Conservation (phyloP, 177 flowering plant genomes). For the Vitis hybrid region DNA sequence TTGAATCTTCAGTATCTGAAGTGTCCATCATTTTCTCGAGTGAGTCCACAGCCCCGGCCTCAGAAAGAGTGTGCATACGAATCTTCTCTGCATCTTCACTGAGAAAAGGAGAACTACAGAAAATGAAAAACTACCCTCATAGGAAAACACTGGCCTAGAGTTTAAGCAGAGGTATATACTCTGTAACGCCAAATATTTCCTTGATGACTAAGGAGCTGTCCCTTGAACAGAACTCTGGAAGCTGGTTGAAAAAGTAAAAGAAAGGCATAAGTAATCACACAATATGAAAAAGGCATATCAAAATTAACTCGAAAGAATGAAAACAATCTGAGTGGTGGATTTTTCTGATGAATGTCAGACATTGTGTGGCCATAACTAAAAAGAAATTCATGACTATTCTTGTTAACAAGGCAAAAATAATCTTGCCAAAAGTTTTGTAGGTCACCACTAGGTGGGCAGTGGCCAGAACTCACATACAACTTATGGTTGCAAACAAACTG, state of each 20-base stretch:
- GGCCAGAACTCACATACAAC: too few species aligned
- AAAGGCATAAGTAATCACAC: slow-evolving; percentile 17
- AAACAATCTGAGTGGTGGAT: background rate
- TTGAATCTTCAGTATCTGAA: slow-evolving; percentile 47
- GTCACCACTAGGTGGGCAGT: too few species aligned
- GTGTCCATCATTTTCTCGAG: slow-evolving; percentile 71
- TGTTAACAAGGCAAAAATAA: too few species aligned
- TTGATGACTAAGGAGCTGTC: slow-evolving; percentile 79
- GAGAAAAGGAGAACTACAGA: slow-evolving; percentile 10
- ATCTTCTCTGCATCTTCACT: slow-evolving; percentile 93
- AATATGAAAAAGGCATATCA: background rate
- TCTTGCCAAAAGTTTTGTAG: too few species aligned
- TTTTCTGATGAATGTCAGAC: too few species aligned
- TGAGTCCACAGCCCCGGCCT: slow-evolving; percentile 79
- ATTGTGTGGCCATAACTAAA: too few species aligned
- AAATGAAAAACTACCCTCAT: too few species aligned
- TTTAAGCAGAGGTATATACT: slow-evolving; percentile 46
- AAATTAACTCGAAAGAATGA: background rate
- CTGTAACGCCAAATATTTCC: slow-evolving; percentile 92
- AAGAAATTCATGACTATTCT: too few species aligned
- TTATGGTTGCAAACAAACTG: too few species aligned
- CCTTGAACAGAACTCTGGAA: slow-evolving; percentile 86
- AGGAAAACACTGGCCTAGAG: too few species aligned
- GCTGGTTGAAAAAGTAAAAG: slow-evolving; percentile 40
- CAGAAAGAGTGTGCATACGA: slow-evolving; percentile 62